phyloP scores from a whole-genome alignment of 169 alveolate genomes.

The Eimeria acervulina region DNA sequence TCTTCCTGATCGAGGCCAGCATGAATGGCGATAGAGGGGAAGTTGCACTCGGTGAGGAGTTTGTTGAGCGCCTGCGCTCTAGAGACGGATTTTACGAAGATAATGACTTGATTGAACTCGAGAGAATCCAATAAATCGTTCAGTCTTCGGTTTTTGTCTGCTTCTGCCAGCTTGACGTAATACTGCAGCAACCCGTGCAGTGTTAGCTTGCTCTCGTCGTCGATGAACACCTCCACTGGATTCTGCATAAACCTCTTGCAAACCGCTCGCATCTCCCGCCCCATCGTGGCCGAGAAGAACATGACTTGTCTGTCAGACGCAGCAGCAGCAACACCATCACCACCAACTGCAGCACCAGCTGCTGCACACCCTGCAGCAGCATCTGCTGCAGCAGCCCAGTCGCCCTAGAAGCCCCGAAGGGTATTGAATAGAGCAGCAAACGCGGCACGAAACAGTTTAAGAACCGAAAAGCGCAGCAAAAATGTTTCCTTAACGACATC shows the following conservation, averaged over 20 bases:
- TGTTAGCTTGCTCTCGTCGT: constrained; percentile 98
- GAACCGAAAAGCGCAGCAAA: neutral
- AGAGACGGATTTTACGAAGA: constrained; percentile 97
- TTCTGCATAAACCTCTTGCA: constrained; percentile 98
- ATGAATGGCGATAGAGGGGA: constrained; percentile 99
- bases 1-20: constrained; percentile 97
- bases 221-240: constrained; percentile 99
- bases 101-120: constrained; percentile 98
- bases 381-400: constrained; percentile 7
- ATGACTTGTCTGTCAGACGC: constrained; percentile 94
- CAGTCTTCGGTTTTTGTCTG: constrained; percentile 98
- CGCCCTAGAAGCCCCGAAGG: neutral
- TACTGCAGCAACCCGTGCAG: constrained; percentile 99
- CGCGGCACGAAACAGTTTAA: neutral
- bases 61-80: constrained; percentile 98
- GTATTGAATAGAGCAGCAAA: neutral
- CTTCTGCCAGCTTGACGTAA: constrained; percentile 98
- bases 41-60: constrained; percentile 97
- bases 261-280: constrained; percentile 96
- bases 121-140: constrained; percentile 98
- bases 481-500: neutral
- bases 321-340: constrained; percentile 58
- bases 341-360: constrained; percentile 22
- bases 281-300: constrained; percentile 99
- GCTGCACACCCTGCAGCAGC: constrained; percentile 20